Base-by-base conservation (phyloP, 2,329 filamentous ascomycete species). In the Hysterium pulicare region DNA sequence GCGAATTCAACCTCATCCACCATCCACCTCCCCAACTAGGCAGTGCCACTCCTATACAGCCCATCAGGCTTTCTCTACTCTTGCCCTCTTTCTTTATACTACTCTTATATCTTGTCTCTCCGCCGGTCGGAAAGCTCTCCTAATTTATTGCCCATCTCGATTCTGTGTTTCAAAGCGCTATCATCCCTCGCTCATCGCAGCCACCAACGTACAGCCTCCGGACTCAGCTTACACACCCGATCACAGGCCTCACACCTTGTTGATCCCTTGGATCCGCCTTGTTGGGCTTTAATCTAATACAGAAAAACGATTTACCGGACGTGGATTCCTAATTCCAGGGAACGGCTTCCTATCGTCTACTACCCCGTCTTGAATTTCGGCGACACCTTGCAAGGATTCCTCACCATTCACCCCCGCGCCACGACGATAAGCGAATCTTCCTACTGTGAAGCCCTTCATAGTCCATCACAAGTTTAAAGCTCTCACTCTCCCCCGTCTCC, bases 191-290 rank as follows among this genome's bases (percentile, higher is more conserved):
- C 45, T 24, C 15, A 40, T 10, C 40, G 50, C 51, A 62, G 57
- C 58, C 60, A 58, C 56, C 45, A 42, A 48, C 50, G 49, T 54
- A 55, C 56, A 58, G 55, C 58, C 58, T 48, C 45, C 49, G 52
- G 50, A 58, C 60, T 55, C 51, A 53, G 61, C 61, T 66, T 62
- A 64, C 61, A 64, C 61, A 54, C 50, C 51, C 51, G 43, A 44
- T 46, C 36, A 43, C 59, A 49, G 41, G 37, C 40, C 23, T 26
- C 39, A 38, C 23, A 49, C 52, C 42, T 47, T 46, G 45, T 48
- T 41, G 38, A 45, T 48, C 55, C 45, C 37, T 41, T 41, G 44
- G 51, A 46, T 59, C 48, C 57, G 54, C 58, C 56, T 62, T 42
- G 50, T 49, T 58, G 49, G 54, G 56, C 57, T 55, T n/a, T 53